phyloP scores from a whole-genome alignment of 768 basidiomycete species.

The Neoboletus subvelutipes region DNA sequence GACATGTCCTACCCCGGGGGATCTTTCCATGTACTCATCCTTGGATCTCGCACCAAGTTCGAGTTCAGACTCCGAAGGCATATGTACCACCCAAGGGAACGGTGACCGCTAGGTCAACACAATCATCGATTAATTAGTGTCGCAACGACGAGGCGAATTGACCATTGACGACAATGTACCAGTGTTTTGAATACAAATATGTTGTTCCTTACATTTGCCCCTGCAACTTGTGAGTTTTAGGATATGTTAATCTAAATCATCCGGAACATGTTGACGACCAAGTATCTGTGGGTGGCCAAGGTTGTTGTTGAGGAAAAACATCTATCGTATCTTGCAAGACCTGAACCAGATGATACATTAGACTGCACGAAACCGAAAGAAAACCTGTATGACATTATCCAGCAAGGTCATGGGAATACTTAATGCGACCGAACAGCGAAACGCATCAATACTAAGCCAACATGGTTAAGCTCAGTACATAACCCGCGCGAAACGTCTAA shows the following conservation, averaged over 20 bases:
- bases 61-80: too few relatives aligned
- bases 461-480: background rate
- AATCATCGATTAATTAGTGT: background rate
- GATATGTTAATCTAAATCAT: background rate
- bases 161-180: background rate
- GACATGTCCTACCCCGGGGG: too few relatives aligned
- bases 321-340: background rate
- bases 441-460: background rate
- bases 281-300: background rate
- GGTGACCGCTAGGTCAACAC: too few relatives aligned
- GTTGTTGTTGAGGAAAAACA: background rate
- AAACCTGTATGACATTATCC: background rate
- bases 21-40: too few relatives aligned
- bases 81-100: too few relatives aligned
- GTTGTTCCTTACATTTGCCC: background rate
- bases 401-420: conserved; percentile 1
- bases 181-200: background rate
- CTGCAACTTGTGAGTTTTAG: background rate
- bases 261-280: background rate
- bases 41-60: too few relatives aligned
- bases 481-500: background rate
- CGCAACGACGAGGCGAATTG: background rate
- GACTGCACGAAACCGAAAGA: background rate
- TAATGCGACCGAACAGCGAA: conserved; percentile 42
- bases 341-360: background rate